Evolutionary conservation across 2,329 filamentous ascomycete genomes (phyloP).

Genomic region (Kalaharituber pfeilii): DNA sequence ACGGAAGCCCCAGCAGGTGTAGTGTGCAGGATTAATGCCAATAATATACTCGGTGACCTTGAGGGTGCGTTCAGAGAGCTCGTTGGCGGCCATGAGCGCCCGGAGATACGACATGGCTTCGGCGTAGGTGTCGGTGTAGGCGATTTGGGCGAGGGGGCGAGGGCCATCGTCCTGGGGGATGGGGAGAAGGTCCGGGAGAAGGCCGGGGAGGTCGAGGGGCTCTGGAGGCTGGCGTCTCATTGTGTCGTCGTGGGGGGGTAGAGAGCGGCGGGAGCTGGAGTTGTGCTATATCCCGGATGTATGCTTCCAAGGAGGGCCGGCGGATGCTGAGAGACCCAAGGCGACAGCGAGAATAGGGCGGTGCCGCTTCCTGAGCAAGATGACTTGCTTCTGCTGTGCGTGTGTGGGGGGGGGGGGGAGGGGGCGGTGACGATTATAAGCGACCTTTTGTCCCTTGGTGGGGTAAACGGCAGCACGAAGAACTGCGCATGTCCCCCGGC

Average conservation of each 20-base stretch:
- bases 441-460: too few species aligned
- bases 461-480: too few species aligned
- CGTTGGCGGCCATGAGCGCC: constrained; percentile 77
- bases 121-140: constrained; percentile 75
- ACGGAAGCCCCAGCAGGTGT: constrained; percentile 65
- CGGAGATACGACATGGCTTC: constrained; percentile 89
- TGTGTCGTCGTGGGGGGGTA: too few species aligned
- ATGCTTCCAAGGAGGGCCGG: too few species aligned
- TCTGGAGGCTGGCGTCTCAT: not conserved
- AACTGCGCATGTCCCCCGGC: too few species aligned
- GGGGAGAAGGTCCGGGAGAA: constrained; percentile 50
- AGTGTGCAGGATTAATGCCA: constrained; percentile 84
- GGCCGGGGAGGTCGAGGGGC: not conserved
- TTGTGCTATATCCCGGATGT: too few species aligned
- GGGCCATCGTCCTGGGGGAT: constrained; percentile 72
- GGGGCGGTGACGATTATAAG: too few species aligned
- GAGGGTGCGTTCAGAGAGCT: constrained; percentile 62
- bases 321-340: too few species aligned
- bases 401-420: too few species aligned
- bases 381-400: too few species aligned
- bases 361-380: too few species aligned
- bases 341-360: too few species aligned
- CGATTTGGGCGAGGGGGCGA: constrained; percentile 74
- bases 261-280: not conserved
- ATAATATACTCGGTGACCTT: constrained; percentile 80